Base-by-base conservation (phyloP, 2,329 filamentous ascomycete genomes). In the Claviceps quebecensis region DNA sequence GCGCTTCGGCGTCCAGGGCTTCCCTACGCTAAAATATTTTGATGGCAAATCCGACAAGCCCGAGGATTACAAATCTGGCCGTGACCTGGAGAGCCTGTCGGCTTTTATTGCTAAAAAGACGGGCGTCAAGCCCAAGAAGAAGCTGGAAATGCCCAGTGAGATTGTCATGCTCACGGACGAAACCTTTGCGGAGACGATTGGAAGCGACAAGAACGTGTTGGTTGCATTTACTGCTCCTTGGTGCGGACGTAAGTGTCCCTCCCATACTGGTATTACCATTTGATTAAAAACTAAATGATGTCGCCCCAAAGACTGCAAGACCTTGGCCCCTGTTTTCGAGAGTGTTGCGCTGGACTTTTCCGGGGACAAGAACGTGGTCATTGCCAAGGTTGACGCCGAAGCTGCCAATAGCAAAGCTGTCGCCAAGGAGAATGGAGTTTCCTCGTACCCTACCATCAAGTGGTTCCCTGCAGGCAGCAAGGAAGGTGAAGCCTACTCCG, bases 151-250 rank as follows among this genome's bases (percentile, higher is more conserved):
- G 60, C 81, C 84, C 17, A 94, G 86, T 68, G 72, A 80, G 54
- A 85, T 98, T 9, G 77, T 82, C 61, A 83, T 87, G 72, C 76
- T 98, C 67, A 89, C 78, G 48, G 89, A 97, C 63, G 68, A 76
- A 59, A 81, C 80, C 53, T 97, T 97, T 71, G 80, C 82, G 69
- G 73, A 83, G 65, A 74, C 78, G 54, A 75, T 96, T 72, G 91
- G 91, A 56, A 76, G 81, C 49, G 87, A 95, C 56, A 89, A 95
- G 78, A 77, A 94, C 69, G 87, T 95, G 19, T 70, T 98, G 51
- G 90, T 98, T 65, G 90, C 94, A 45, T 98, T 98, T 70, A 98
- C 94, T 60, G 91, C 93, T 50, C 90, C 93, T 50, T 97, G 91
- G 93, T 98, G 93, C 71, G 91, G 91, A 68, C 91, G 93, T 97